A percentile compares a stretch with the other conserved stretches of the same genome.
phyloP scores from a whole-genome alignment of 192 early-diverging fungal species.

The Linnemannia elongata region DNA sequence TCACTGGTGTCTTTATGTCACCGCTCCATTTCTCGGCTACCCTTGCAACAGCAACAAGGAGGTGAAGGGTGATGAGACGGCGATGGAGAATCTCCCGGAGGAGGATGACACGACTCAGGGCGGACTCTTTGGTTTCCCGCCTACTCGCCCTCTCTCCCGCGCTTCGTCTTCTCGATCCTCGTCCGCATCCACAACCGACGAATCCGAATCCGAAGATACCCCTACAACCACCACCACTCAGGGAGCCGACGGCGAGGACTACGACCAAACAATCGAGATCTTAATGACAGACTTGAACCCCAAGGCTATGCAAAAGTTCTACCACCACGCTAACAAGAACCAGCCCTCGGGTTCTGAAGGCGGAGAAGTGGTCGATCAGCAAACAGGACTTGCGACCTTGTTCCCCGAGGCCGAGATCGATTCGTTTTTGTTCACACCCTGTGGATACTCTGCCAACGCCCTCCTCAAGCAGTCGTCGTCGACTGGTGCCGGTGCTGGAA shows the following conservation, averaged over 20 bases:
- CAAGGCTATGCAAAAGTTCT: constrained; percentile 85
- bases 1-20: constrained; percentile 96
- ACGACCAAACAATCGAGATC: constrained; percentile 96
- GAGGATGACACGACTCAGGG: constrained; percentile 16
- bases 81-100: constrained; percentile 15
- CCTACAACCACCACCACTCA: constrained; percentile 43
- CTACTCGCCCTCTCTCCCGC: background rate
- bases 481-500: constrained; percentile 55
- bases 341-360: constrained; percentile 73
- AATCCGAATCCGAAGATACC: constrained; percentile 30
- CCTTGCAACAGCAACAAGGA: constrained; percentile 56
- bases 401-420: constrained; percentile 89
- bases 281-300: constrained; percentile 95
- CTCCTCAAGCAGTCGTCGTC: constrained; percentile 65
- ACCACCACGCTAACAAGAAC: constrained; percentile 67
- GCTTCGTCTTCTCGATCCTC: constrained; percentile 30
- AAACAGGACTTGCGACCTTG: constrained; percentile 83
- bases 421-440: constrained; percentile 94
- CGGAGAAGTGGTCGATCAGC: constrained; percentile 75
- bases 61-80: constrained; percentile 17
- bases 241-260: background rate
- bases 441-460: constrained; percentile 97
- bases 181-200: constrained; percentile 36
- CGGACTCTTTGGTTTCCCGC: background rate
- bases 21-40: constrained; percentile 72